These are phyloP conservation scores for Balakata baccata DNA, from an alignment of 345 rosid species.

Conservation along the genomic window DNA sequence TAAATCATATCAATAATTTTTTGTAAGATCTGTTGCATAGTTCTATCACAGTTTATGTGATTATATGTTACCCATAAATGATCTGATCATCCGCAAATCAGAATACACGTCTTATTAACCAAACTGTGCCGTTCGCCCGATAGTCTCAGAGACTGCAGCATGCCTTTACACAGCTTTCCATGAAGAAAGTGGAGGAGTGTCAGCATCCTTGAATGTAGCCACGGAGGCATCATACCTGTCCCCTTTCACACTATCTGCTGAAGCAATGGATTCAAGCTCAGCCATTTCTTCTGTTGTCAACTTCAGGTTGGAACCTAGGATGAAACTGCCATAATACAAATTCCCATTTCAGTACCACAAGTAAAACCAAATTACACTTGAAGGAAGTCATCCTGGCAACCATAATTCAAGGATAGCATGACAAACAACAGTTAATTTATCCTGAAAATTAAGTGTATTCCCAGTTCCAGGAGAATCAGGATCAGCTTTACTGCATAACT, in stretches of 20 bases:
- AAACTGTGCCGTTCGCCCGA: neutral
- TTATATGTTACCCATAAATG: too few relatives aligned
- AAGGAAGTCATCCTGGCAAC: too few relatives aligned
- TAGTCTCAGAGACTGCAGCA: neutral
- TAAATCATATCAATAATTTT: too few relatives aligned
- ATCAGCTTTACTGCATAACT: neutral
- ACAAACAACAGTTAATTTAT: neutral
- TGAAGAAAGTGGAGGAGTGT: slow-evolving; percentile 57
- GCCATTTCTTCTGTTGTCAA: slow-evolving; percentile 52
- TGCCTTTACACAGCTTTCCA: slow-evolving; percentile 35
- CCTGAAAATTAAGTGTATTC: neutral
- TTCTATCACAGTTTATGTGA: too few relatives aligned
- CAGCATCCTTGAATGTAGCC: slow-evolving; percentile 29
- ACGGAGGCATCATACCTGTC: slow-evolving; percentile 22
- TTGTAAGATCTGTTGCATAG: too few relatives aligned
- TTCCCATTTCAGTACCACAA: too few relatives aligned
- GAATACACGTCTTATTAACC: neutral
- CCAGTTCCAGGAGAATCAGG: neutral
- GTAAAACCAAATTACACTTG: too few relatives aligned
- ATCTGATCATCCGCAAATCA: too few relatives aligned
- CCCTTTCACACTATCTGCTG: slow-evolving; percentile 39
- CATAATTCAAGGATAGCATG: neutral
- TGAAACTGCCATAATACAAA: neutral
- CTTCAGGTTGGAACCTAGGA: slow-evolving; percentile 14
- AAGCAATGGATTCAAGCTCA: slow-evolving; percentile 50